Base-by-base conservation (phyloP, 2,329 filamentous ascomycete species). In the Xylaria multiplex region DNA sequence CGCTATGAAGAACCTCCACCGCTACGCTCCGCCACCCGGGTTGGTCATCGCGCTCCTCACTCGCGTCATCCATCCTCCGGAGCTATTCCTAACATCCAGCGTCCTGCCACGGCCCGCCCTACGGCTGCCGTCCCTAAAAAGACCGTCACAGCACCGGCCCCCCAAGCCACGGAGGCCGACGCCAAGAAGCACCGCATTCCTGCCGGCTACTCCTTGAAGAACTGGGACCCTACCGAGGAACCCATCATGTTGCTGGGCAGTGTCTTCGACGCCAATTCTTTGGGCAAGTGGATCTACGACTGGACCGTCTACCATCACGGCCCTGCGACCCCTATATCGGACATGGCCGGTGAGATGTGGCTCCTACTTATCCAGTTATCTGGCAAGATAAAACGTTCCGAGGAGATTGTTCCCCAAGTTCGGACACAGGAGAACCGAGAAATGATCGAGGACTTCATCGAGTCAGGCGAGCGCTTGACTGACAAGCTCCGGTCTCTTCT, bases 211-310 rank as follows among this genome's bases (percentile, higher is more conserved):
- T 97, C 93, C 30, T 89, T 95, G 77, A 98, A 98, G 86, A 97
- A 98, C 83, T 98, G 96, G 96, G 96, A 99, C 78, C 95, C 95
- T 0, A 90, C 88, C 32, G 95, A 98, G 83, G 90, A 93, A 72
- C 96, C 96, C 58, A 97, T 99, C 77, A 90, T 97, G 77, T 87
- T 99, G 30, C 86, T 98, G 24, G 96, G 96, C 57, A 97, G 93
- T 77, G 96, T 98, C 63, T 98, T 98, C 76, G 96, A 98, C 77
- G 93, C 95, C 76, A 97, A 98, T 85, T 97, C 93, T 30, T 86
- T 99, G 35, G 96, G 96, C 76, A 97, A 97, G 82, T 99, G 96
- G 96, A 96, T 99, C 76, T 99, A 97, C 81, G 96, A 98, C 85
- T 99, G 96, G 96, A 97, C 96, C 19, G 93, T 97, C 70, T 97